Evolutionary conservation across 495 filamentous ascomycete genomes (phyloP).

Genomic region (Penicillium maclennaniae): DNA sequence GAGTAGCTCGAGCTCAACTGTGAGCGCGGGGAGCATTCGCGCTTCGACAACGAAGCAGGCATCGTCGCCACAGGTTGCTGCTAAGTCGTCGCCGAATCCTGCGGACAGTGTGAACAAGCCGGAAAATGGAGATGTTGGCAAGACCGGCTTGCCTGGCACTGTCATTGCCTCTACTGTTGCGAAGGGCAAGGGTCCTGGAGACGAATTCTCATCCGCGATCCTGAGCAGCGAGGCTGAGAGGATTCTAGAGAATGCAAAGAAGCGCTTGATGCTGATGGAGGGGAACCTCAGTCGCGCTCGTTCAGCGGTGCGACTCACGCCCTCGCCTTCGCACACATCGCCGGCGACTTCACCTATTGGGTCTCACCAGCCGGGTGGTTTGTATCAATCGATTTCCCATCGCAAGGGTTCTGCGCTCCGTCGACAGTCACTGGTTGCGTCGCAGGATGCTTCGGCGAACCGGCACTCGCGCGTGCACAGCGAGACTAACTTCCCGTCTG

Average conservation of each 20-base stretch:
- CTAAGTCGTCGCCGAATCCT: constrained; percentile 9
- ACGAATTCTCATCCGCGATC: constrained; percentile 63
- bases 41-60: constrained; percentile 20
- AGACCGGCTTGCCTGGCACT: constrained; percentile 4
- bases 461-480: constrained; percentile 55
- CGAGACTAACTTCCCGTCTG: constrained; percentile 51
- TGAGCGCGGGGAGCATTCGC: constrained; percentile 35
- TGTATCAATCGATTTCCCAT: constrained; percentile 45
- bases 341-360: constrained; percentile 19
- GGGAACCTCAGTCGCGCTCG: constrained; percentile 79
- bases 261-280: constrained; percentile 87
- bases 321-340: constrained; percentile 49
- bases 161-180: constrained; percentile 23
- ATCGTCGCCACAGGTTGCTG: constrained; percentile 14
- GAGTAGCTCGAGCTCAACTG: constrained; percentile 39
- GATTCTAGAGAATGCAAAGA: constrained; percentile 88
- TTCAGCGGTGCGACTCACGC: constrained; percentile 60
- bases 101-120: constrained; percentile 4
- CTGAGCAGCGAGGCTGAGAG: constrained; percentile 79
- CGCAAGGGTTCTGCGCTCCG: constrained; percentile 35
- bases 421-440: constrained; percentile 33
- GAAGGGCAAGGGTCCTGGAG: constrained; percentile 36
- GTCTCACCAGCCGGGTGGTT: constrained; percentile 21
- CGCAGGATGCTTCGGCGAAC: constrained; percentile 38
- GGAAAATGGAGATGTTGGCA: neutral